phyloP scores from a whole-genome alignment of 2,329 filamentous ascomycete genomes.

The Cladorrhinum sp. region DNA sequence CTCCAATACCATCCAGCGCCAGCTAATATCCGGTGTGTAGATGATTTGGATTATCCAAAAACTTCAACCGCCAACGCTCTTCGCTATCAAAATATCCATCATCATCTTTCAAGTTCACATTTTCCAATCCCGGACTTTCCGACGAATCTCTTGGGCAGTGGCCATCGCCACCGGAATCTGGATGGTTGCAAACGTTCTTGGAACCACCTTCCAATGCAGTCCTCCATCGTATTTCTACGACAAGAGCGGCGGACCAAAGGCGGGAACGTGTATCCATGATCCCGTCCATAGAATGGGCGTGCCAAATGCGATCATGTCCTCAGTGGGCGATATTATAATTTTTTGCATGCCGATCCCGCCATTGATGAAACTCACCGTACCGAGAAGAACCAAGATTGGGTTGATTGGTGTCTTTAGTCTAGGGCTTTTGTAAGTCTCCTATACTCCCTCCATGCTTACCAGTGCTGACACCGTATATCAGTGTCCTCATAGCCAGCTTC shows the following conservation, averaged over 20 bases:
- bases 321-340: conserved; percentile 16
- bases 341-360: conserved; percentile 15
- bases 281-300: conserved; percentile 11
- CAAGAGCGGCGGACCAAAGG: conserved; percentile 3
- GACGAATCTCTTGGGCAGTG: conserved; percentile 12
- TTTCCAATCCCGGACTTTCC: conserved; percentile 8
- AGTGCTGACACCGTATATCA: too few relatives aligned
- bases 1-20: background rate
- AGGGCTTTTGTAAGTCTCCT: conserved; percentile 14
- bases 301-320: conserved; percentile 5
- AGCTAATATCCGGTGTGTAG: background rate
- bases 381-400: conserved; percentile 10
- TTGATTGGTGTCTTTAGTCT: conserved; percentile 12
- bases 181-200: conserved; percentile 9
- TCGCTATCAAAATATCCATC: conserved; percentile 14
- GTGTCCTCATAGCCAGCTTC: conserved; percentile 14
- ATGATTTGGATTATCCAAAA: conserved; percentile 15
- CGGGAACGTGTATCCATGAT: conserved; percentile 4
- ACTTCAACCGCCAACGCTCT: conserved; percentile 15
- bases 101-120: conserved; percentile 15
- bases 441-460: conserved; percentile 1
- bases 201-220: conserved; percentile 11
- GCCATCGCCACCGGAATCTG: background rate
- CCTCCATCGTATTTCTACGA: conserved; percentile 13
- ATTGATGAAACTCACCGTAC: conserved; percentile 3